Base-by-base conservation (phyloP, 2,329 filamentous ascomycete species). In the Alternaria ventricosa region DNA sequence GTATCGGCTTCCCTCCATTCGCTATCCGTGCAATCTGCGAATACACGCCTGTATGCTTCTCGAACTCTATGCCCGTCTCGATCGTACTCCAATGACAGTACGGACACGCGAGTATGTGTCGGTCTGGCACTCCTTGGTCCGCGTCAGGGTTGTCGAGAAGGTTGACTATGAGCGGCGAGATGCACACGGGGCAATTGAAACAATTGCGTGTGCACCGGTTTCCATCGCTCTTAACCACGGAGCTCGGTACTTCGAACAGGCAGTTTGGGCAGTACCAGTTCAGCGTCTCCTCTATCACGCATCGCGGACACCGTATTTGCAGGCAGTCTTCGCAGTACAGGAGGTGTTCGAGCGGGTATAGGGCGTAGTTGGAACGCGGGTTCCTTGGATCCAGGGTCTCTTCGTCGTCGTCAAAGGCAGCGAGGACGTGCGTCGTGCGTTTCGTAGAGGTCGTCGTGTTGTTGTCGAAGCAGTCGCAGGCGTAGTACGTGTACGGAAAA, bases 241-340 rank as follows among this genome's bases (percentile, higher is more conserved):
- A 97, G 79, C 92, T 97, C 6, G 95, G 94, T 30, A 97, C 95
- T 81, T 99, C 96, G 75, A 99, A 98, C 61, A 99, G 83, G 78
- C 96, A 99, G 78, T 89, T 95, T 6, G 96, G 96, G 75, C 96
- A 99, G 81, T 93, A 99, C 86, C 94, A 97, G 57, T 93, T 96
- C 51, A 97, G 90, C 59, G 97, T 94, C 82, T 99, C 96, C 78
- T 99, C 96, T 51, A 90, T 88, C 57, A 96, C 92, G 76, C 96
- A 99, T 82, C 94, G 87, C 6, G 93, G 92, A 78, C 96, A 99
- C 71, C 96, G 92, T 66, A 98, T 97, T 80, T 97, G 92, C 78
- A 97, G 93, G 80, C 96, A 99, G 79, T 98, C 96, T 78, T 97
- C 95, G 84, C 96, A 99, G 83, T 97, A 99, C 44, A 98, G 87